Base-by-base conservation (phyloP, 1,139 yeast genomes). In the Lodderomyces theae region DNA sequence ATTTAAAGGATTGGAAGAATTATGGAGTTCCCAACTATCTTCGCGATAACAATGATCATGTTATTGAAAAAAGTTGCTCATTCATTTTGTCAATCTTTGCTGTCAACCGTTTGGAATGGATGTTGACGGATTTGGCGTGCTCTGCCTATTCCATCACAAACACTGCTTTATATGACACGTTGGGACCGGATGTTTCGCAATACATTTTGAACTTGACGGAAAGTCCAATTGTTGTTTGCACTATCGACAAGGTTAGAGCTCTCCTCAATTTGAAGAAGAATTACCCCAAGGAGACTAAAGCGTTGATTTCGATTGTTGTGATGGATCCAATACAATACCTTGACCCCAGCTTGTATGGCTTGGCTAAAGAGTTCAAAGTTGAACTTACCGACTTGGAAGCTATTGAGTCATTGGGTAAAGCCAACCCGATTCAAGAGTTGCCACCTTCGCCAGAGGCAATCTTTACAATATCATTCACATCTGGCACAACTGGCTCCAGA, bases 381-480 rank as follows among this genome's bases (percentile, higher is more conserved):
- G 48, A 52, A 15, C 51, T 81, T 15, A 62, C 63, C 41, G 73
- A 74, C 36, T 60, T 80, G 46, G 49, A 60, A 4, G 79, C 80
- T 48, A 70, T 81, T 31, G 74, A 72, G 45, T 51, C 58, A 11
- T 51, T 80, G 19, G 90, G 89, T 10, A 51, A 54, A 16, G 45
- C 61, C n/a, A 63, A 65, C 48, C 76, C 76, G 2, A 52, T 65
- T 3, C 61, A 67, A 1, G 66, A 68, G 38, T 60, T 64, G 32
- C 76, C 79, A 7, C 84, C 88, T 4, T 54, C 55, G 0, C 69
- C 77, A 1, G 71, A 75, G 10, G 69, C 80, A 15, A 48, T 75
- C n/a, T 75, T 77, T 49, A 81, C 89, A 35, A 77, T 84, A 47
- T 79, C 83, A 17, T 84, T 82, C 61, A 84, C 92, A 10, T 79